Percentiles rank a stretch among this genome's conserved stretches.
Evolutionary conservation across 768 basidiomycete genomes (phyloP).

Genomic region (Gloeopeniophorella convolvens): DNA sequence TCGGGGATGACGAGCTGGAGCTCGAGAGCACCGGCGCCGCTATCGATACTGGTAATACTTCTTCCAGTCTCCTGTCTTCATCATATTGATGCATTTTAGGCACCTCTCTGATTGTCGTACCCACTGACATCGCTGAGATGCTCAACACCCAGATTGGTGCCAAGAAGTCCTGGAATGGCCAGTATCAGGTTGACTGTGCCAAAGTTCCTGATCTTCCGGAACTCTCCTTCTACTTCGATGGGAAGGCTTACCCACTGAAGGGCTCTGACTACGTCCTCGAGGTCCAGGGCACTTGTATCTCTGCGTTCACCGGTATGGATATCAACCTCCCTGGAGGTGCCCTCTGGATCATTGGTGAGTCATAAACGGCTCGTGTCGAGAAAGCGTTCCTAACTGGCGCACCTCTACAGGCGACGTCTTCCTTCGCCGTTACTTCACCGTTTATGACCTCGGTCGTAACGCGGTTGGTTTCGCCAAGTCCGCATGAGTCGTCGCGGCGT

Average conservation of each 20-base stretch:
- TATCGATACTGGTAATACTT: constrained; percentile 67
- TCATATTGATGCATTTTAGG: constrained; percentile 37
- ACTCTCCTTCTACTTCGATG: constrained; percentile 76
- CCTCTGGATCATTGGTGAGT: constrained; percentile 86
- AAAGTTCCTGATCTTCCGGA: constrained; percentile 82
- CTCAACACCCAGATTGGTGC: constrained; percentile 94
- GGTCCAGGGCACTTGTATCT: constrained; percentile 89
- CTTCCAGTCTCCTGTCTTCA: background rate
- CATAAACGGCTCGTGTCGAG: background rate
- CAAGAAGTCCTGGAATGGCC: constrained; percentile 91
- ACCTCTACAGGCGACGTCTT: constrained; percentile 66
- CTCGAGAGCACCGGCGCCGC: constrained; percentile 92
- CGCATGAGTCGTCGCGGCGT: constrained; percentile 21
- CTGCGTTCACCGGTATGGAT: constrained; percentile 87
- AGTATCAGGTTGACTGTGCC: constrained; percentile 85
- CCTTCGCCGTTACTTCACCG: constrained; percentile 87
- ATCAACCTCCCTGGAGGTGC: constrained; percentile 73
- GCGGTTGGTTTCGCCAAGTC: constrained; percentile 80
- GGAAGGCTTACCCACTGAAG: constrained; percentile 72
- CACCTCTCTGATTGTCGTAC: constrained; percentile 90
- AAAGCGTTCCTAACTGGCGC: background rate
- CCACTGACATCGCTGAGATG: constrained; percentile 96
- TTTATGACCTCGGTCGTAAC: constrained; percentile 72
- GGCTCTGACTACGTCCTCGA: constrained; percentile 87
- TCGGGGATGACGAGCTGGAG: constrained; percentile 84